These are phyloP conservation scores for Martiniozyma abietophila DNA, from an alignment of 805 yeast genomes.

Conservation along the genomic window DNA sequence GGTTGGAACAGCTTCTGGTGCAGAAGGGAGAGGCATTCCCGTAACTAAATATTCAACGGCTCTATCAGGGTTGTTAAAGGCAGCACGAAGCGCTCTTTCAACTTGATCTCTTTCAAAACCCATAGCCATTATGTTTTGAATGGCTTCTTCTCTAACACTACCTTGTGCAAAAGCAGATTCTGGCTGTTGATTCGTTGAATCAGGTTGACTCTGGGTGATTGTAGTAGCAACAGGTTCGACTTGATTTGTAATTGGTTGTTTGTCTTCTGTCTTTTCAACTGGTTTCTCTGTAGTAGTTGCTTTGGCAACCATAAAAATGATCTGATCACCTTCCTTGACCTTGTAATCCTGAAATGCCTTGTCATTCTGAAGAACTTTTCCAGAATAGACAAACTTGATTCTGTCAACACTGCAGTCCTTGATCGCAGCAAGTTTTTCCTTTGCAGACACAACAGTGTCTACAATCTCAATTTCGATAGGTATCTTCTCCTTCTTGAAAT, in stretches of 20 bases:
- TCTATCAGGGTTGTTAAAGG: constrained; percentile 94
- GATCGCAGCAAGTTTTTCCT: constrained; percentile 58
- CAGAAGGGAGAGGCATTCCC: constrained; percentile 41
- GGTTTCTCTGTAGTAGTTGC: constrained; percentile 29
- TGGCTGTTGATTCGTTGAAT: constrained; percentile 20
- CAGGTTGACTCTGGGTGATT: constrained; percentile 20
- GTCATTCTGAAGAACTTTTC: constrained; percentile 80
- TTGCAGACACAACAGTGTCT: constrained; percentile 60
- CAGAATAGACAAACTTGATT: constrained; percentile 84
- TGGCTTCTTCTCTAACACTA: constrained; percentile 64
- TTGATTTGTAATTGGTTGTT: constrained; percentile 16
- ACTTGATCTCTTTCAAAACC: constrained; percentile 87
- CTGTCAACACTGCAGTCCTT: constrained; percentile 64
- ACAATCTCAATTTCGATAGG: constrained; percentile 64
- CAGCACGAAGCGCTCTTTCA: constrained; percentile 86
- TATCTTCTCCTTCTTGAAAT: constrained; percentile 85
- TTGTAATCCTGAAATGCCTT: constrained; percentile 64
- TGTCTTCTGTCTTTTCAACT: constrained; percentile 13
- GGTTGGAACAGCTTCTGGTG: constrained; percentile 11
- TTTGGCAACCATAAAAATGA: constrained; percentile 84
- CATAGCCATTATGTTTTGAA: constrained; percentile 85
- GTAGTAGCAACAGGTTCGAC: constrained; percentile 17
- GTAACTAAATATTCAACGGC: constrained; percentile 92
- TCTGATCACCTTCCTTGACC: constrained; percentile 77
- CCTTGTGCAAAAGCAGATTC: constrained; percentile 70